Conservation (phyloP, 345 rosid species). For the Salix udensis region DNA sequence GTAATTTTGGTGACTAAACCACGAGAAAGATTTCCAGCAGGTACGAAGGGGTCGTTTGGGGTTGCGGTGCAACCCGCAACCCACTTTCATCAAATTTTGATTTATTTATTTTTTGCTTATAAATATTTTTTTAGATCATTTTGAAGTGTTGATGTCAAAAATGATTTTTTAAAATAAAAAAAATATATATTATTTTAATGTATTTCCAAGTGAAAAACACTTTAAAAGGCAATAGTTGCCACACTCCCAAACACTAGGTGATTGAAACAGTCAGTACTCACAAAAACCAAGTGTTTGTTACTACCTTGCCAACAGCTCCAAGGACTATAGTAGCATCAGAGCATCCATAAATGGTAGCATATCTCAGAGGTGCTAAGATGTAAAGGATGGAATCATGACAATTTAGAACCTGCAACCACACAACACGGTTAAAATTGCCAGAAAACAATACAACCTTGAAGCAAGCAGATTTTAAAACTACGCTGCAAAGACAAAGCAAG, state of each 20-base stretch:
- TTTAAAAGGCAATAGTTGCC: too few species aligned
- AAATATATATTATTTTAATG: too few species aligned
- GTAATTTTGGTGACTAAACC: neutral
- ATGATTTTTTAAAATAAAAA: too few species aligned
- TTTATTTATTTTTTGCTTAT: too few species aligned
- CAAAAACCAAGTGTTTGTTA: constrained; percentile 4
- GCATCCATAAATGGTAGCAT: constrained; percentile 91
- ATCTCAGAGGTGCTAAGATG: constrained; percentile 87
- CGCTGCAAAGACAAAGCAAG: neutral
- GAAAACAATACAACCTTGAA: neutral
- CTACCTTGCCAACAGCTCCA: constrained; percentile 99
- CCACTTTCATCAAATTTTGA: too few species aligned
- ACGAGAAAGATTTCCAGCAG: neutral
- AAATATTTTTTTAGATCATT: too few species aligned
- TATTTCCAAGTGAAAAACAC: too few species aligned
- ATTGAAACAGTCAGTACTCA: neutral
- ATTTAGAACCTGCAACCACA: constrained; percentile 70
- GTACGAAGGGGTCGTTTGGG: neutral
- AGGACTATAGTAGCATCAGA: constrained; percentile 93
- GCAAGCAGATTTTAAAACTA: neutral
- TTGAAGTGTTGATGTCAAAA: too few species aligned
- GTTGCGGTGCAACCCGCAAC: too few species aligned
- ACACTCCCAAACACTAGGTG: neutral
- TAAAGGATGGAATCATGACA: constrained; percentile 95
- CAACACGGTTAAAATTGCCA: constrained; percentile 8